phyloP scores from a whole-genome alignment of 345 rosid species.

The Brassica carinata region DNA sequence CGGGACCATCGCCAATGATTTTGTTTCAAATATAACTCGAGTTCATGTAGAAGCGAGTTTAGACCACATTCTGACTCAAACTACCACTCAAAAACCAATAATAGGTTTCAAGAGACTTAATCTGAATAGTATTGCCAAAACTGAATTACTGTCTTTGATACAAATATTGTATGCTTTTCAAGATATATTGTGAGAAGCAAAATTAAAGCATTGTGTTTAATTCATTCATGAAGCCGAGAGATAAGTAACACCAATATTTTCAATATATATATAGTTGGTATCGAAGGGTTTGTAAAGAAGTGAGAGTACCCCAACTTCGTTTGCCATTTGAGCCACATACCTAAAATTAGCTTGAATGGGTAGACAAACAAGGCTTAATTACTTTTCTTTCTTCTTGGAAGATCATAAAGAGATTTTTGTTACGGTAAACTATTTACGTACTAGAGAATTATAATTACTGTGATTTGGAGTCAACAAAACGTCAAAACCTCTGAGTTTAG shows the following conservation, averaged over 20 bases:
- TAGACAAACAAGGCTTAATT: no score
- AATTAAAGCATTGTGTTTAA: not conserved
- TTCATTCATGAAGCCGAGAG: not conserved
- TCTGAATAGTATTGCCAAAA: not conserved
- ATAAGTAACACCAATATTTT: not conserved
- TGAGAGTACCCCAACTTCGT: no score
- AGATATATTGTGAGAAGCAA: not conserved
- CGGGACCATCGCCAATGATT: not conserved
- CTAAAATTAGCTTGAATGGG: no score
- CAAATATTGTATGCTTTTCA: not conserved
- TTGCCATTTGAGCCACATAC: no score
- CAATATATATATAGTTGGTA: not conserved
- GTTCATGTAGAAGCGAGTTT: not conserved
- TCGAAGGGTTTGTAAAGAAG: no score
- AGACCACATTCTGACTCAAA: not conserved
- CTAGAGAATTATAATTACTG: no score
- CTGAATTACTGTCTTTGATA: not conserved
- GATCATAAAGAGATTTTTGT: no score
- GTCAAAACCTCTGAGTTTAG: no score
- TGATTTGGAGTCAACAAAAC: no score
- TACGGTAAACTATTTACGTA: no score
- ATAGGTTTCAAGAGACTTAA: not conserved
- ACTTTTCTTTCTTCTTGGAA: no score
- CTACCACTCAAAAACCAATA: not conserved
- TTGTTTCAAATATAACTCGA: not conserved